Percentiles rank a stretch among this genome's conserved stretches.
Conservation (phyloP, 2,329 filamentous ascomycete genomes). For the Parascedosporium putredinis region DNA sequence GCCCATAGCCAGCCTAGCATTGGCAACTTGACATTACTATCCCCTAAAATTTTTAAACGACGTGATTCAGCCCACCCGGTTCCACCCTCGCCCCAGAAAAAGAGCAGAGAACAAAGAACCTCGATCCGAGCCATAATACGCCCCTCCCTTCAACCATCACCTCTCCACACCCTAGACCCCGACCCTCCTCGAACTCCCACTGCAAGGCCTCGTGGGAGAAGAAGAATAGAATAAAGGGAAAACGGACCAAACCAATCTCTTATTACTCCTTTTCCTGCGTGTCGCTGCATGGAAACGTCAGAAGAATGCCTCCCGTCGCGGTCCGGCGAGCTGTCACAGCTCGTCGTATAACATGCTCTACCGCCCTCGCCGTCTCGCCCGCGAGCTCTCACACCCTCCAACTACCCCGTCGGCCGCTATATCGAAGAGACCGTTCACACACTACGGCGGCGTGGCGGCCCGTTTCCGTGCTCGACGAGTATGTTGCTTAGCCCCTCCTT, state of each 20-base stretch:
- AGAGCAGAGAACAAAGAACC: too few relatives aligned
- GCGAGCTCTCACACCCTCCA: background rate
- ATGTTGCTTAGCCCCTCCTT: constrained; percentile 17
- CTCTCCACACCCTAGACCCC: too few relatives aligned
- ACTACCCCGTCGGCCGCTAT: background rate
- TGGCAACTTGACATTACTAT: too few relatives aligned
- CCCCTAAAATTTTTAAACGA: background rate
- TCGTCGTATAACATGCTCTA: background rate
- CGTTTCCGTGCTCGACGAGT: constrained; percentile 56
- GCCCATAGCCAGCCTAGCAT: too few relatives aligned
- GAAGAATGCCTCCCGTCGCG: constrained; percentile 7
- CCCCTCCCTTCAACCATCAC: too few relatives aligned
- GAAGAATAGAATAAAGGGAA: too few relatives aligned
- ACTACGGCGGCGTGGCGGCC: constrained; percentile 44
- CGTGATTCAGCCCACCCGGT: background rate
- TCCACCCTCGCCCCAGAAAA: background rate
- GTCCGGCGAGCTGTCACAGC: constrained; percentile 6
- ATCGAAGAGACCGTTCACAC: background rate
- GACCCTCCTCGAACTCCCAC: too few relatives aligned
- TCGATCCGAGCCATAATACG: too few relatives aligned
- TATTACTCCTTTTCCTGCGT: background rate
- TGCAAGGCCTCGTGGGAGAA: too few relatives aligned
- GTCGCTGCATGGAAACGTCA: constrained; percentile 4
- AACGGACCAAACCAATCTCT: too few relatives aligned
- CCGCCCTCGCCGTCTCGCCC: background rate